Evolutionary conservation across 1,139 yeast genomes (phyloP).

Genomic region (Candida sojae): DNA sequence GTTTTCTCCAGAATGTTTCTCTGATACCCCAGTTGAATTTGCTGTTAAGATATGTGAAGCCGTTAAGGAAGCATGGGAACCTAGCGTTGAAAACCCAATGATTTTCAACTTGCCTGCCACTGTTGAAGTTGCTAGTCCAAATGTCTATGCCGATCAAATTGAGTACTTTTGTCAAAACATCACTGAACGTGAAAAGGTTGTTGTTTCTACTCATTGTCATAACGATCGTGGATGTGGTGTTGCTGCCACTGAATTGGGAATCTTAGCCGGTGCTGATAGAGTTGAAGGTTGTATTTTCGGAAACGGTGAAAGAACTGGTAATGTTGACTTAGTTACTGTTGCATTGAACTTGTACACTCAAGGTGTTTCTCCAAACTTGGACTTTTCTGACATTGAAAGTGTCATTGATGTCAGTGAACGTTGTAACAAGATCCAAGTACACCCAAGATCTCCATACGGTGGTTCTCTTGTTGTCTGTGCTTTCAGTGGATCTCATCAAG

Average conservation of each 20-base stretch:
- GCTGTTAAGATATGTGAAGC: slow-evolving; percentile 90
- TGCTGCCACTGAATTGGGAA: slow-evolving; percentile 94
- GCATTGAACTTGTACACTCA: slow-evolving; percentile 94
- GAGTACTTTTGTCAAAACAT: slow-evolving; percentile 84
- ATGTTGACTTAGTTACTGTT: slow-evolving; percentile 90
- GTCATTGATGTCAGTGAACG: slow-evolving; percentile 87
- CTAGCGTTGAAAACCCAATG: slow-evolving; percentile 78
- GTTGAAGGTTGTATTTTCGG: slow-evolving; percentile 98
- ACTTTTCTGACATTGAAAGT: slow-evolving; percentile 79
- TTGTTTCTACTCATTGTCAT: slow-evolving; percentile 92
- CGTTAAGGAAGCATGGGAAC: slow-evolving; percentile 93
- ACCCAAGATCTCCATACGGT: slow-evolving; percentile 93
- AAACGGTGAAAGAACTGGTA: slow-evolving; percentile 98
- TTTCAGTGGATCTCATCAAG: slow-evolving; percentile 96
- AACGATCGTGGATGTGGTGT: slow-evolving; percentile 98
- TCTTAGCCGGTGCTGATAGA: slow-evolving; percentile 95
- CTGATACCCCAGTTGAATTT: slow-evolving; percentile 84
- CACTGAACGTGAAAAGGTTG: slow-evolving; percentile 78
- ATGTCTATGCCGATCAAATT: slow-evolving; percentile 93
- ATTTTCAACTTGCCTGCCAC: slow-evolving; percentile 97
- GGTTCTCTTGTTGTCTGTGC: slow-evolving; percentile 97
- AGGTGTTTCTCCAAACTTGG: slow-evolving; percentile 84
- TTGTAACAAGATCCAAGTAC: slow-evolving; percentile 93
- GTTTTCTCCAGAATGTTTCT: slow-evolving; percentile 93
- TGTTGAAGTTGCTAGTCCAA: slow-evolving; percentile 95